These are phyloP conservation scores for Suillus discolor DNA, from an alignment of 768 basidiomycete species.

Conservation along the genomic window DNA sequence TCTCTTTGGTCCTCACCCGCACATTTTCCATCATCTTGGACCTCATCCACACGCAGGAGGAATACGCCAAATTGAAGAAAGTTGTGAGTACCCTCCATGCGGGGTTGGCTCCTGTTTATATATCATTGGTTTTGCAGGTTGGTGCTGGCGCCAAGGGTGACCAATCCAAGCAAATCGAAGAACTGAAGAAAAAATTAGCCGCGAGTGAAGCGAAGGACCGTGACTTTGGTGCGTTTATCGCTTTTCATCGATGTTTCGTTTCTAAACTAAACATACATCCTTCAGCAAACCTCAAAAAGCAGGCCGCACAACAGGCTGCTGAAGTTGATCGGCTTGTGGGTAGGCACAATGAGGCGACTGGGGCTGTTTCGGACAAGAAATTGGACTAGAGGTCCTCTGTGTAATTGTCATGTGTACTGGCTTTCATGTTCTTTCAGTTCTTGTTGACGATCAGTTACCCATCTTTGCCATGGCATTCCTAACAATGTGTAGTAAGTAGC, in stretches of 20 bases:
- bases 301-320: slow-evolving; percentile 72
- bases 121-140: slow-evolving; percentile 26
- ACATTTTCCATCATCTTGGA: slow-evolving; percentile 93
- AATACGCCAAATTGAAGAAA: slow-evolving; percentile 82
- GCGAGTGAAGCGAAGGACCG: slow-evolving; percentile 56
- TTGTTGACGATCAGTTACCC: background rate
- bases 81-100: slow-evolving; percentile 30
- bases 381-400: slow-evolving; percentile 45
- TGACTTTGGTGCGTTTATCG: slow-evolving; percentile 59
- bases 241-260: background rate
- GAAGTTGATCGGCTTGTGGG: slow-evolving; percentile 86
- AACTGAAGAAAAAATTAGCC: slow-evolving; percentile 69
- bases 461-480: background rate
- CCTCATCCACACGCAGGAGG: slow-evolving; percentile 87
- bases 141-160: slow-evolving; percentile 34
- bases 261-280: background rate
- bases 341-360: slow-evolving; percentile 72
- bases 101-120: background rate
- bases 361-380: slow-evolving; percentile 62
- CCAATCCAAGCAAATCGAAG: slow-evolving; percentile 50
- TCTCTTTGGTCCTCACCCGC: slow-evolving; percentile 91
- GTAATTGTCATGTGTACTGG: background rate
- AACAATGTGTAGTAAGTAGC: background rate
- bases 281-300: slow-evolving; percentile 43
- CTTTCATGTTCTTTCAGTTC: background rate